Conservation (phyloP, 2,329 filamentous ascomycete genomes). For the Botrytis hyacinthi region DNA sequence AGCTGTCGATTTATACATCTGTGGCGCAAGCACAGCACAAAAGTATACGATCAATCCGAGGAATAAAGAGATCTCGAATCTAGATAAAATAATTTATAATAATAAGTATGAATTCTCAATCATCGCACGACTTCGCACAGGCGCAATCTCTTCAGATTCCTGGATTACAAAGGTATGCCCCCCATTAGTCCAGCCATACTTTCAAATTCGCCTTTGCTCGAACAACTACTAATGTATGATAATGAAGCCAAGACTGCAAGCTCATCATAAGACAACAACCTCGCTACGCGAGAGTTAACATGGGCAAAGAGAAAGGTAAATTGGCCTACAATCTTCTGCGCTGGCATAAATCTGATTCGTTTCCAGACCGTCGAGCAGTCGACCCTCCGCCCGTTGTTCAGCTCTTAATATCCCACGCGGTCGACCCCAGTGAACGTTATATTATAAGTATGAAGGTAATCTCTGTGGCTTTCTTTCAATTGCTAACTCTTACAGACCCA, state of each 20-base stretch:
- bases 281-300: conserved; percentile 62
- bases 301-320: conserved; percentile 73
- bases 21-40: neutral
- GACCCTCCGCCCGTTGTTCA: conserved; percentile 85
- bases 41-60: neutral
- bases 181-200: neutral
- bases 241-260: conserved; percentile 52
- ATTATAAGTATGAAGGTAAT: conserved; percentile 54
- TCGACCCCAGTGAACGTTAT: conserved; percentile 49
- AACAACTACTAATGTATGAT: conserved; percentile 33
- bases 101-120: conserved; percentile 26
- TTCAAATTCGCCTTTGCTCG: conserved; percentile 1
- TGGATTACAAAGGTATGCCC: conserved; percentile 31
- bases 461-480: neutral
- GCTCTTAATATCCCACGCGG: conserved; percentile 50
- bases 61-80: conserved; percentile 11
- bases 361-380: conserved; percentile 74
- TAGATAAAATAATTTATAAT: conserved; percentile 11
- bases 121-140: conserved; percentile 33
- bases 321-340: conserved; percentile 10
- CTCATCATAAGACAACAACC: conserved; percentile 66
- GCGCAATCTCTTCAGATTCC: conserved; percentile 29
- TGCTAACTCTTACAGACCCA: conserved; percentile 41
- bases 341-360: conserved; percentile 18
- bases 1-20: conserved; percentile 5